Percentiles rank a stretch among this genome's conserved stretches.
phyloP scores from a whole-genome alignment of 2,329 filamentous ascomycete species.

The Achaetomium macrosporum region DNA sequence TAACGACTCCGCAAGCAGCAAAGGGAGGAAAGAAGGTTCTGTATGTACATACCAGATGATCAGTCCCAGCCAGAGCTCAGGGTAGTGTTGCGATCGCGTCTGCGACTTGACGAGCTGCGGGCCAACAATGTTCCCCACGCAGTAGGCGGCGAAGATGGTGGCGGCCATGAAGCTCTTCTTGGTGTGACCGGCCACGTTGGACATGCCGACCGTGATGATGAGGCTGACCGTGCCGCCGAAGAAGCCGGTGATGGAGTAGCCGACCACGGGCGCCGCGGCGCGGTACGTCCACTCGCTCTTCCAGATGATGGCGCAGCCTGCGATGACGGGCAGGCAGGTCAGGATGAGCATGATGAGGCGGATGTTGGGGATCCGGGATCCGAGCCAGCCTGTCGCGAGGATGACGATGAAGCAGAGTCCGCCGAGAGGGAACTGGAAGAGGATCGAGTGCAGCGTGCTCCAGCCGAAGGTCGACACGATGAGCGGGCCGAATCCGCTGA shows the following conservation, averaged over 20 bases:
- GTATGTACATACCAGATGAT: constrained; percentile 47
- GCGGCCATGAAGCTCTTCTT: constrained; percentile 75
- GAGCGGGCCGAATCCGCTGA: constrained; percentile 63
- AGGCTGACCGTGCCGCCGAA: constrained; percentile 65
- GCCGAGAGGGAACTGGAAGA: constrained; percentile 70
- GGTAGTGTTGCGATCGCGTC: constrained; percentile 57
- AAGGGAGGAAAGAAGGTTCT: background rate
- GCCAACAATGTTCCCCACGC: constrained; percentile 69
- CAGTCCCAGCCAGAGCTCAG: constrained; percentile 63
- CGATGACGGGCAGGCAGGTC: constrained; percentile 68
- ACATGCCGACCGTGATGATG: constrained; percentile 47
- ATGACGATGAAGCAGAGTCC: constrained; percentile 63
- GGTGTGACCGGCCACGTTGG: constrained; percentile 68
- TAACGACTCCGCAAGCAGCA: background rate
- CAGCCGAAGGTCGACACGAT: constrained; percentile 69
- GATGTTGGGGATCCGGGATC: constrained; percentile 54
- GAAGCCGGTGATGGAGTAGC: constrained; percentile 67
- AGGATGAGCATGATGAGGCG: constrained; percentile 58
- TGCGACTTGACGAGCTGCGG: constrained; percentile 65
- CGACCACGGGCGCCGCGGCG: constrained; percentile 60
- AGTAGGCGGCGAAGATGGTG: constrained; percentile 69
- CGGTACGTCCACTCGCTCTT: constrained; percentile 58
- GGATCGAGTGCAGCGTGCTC: constrained; percentile 56
- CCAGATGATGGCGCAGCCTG: constrained; percentile 71
- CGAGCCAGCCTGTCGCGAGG: constrained; percentile 59